These are phyloP conservation scores for Metschnikowia vanudenii DNA, from an alignment of 805 yeast genomes.

Conservation along the genomic window DNA sequence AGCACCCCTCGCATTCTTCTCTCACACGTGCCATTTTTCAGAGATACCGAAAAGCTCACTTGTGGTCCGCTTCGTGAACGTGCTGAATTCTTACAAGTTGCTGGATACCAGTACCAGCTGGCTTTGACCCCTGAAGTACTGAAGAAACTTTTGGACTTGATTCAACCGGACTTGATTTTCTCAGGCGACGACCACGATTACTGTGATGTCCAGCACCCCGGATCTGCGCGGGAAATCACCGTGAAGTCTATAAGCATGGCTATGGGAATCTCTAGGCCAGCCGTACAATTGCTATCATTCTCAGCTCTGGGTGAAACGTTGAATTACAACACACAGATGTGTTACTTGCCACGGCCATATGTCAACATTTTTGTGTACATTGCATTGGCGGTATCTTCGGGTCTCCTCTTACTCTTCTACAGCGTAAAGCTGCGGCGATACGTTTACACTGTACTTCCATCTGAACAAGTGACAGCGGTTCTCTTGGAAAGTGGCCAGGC, in stretches of 20 bases:
- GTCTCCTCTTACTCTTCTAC: conserved; percentile 28
- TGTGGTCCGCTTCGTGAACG: conserved; percentile 27
- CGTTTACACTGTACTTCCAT: conserved; percentile 30
- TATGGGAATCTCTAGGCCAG: conserved; percentile 41
- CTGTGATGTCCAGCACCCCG: conserved; percentile 20
- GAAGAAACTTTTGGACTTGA: conserved; percentile 14
- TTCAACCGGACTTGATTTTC: conserved; percentile 24
- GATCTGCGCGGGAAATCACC: conserved; percentile 32
- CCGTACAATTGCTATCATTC: conserved; percentile 39
- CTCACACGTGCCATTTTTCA: conserved; percentile 26
- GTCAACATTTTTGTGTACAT: conserved; percentile 39
- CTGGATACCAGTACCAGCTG: conserved; percentile 30
- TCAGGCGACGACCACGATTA: conserved; percentile 31
- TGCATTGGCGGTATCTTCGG: conserved; percentile 33
- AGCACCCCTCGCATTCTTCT: conserved; percentile 23
- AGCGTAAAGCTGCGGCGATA: conserved; percentile 29
- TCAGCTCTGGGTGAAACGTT: conserved; percentile 11
- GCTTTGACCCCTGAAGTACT: conserved; percentile 20
- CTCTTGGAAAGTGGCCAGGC: conserved; percentile 12
- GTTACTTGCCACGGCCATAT: conserved; percentile 49
- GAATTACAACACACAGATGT: conserved; percentile 38
- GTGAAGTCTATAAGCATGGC: conserved; percentile 43
- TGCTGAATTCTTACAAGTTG: conserved; percentile 15
- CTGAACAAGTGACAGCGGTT: conserved; percentile 15
- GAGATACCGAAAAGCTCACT: conserved; percentile 17